Percentiles rank a stretch among this genome's conserved stretches.
These are phyloP conservation scores for Exophiala lecanii-corni DNA, from an alignment of 2,329 filamentous ascomycete species.

Conservation along the genomic window DNA sequence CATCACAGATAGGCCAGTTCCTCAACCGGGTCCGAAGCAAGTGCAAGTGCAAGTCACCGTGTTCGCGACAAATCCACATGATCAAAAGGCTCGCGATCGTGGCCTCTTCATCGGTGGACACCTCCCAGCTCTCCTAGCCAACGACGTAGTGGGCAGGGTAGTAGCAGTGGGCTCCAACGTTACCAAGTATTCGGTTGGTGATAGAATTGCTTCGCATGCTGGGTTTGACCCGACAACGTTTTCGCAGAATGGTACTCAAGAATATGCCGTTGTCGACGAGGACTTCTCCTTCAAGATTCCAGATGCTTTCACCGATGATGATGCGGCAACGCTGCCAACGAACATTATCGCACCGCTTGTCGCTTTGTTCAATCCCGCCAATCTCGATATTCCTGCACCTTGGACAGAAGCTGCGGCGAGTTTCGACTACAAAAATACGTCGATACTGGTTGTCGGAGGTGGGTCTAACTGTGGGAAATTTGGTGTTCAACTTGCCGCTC, in stretches of 20 bases:
- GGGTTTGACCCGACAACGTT: neutral
- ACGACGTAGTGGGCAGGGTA: slow-evolving; percentile 35
- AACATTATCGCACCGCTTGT: slow-evolving; percentile 34
- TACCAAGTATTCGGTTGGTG: slow-evolving; percentile 29
- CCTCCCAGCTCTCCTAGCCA: slow-evolving; percentile 33
- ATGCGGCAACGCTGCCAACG: slow-evolving; percentile 35
- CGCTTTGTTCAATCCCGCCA: slow-evolving; percentile 33
- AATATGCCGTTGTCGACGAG: slow-evolving; percentile 36
- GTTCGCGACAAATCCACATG: slow-evolving; percentile 35
- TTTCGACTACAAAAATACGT: slow-evolving; percentile 22
- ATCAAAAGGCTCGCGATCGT: slow-evolving; percentile 35
- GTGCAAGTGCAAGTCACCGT: slow-evolving; percentile 38
- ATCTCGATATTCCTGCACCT: slow-evolving; percentile 29
- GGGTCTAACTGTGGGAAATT: slow-evolving; percentile 27
- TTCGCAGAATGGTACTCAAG: slow-evolving; percentile 32
- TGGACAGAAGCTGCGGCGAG: slow-evolving; percentile 13
- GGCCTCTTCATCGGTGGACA: slow-evolving; percentile 34
- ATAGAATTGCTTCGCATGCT: slow-evolving; percentile 32
- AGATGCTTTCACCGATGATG: slow-evolving; percentile 32
- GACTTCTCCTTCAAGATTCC: slow-evolving; percentile 32
- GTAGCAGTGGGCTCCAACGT: slow-evolving; percentile 28
- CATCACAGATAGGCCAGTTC: slow-evolving; percentile 24
- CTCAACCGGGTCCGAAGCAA: slow-evolving; percentile 31
- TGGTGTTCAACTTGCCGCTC: slow-evolving; percentile 26
- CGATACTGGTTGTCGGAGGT: slow-evolving; percentile 28